Evolutionary conservation across 768 basidiomycete genomes (phyloP), one percentile per base, ranked within the genome.

Genomic region (Boletus fagicola): DNA sequence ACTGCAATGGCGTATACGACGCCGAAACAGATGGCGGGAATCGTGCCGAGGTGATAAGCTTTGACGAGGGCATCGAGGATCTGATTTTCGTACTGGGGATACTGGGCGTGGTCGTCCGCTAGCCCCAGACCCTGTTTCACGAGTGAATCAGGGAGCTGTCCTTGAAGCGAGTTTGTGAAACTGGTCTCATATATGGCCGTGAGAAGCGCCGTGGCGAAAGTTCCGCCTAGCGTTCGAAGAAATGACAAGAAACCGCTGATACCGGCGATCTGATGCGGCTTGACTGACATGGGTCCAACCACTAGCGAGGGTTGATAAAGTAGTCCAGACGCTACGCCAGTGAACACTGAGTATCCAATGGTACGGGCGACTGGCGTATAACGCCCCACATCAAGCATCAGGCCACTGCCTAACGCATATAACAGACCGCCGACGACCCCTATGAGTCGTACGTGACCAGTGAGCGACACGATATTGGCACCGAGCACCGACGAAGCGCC

Each of bases 161-260:
- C 72, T 45, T 53, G 59, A 6, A 73, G 66, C 4, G 70, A 63
- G 3, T 65, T 55, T 20, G 73, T 73, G 49, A 73, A 73, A 10
- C 60, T 68, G 15, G 72, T 73, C 52, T 73, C 72, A 7, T 64
- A 73, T 13, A 73, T 53, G 0, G 72, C 73, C 3, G 72, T 73
- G 45, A 73, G 68, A 38, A 73, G 73, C 8, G 73, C 73, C 5
- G 72, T 74, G 9, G 72, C 73, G 31, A 73, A 73, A 43, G 72
- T 73, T 18, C 72, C 72, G 2, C 72, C 72, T 0, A 73, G 56
- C 15, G 72, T 73, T 16, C 72, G 68, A n/a, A 72, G 66, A 48
- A 72, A 72, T 5, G 72, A 74, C 9, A 72, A 44, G 58, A 73
- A 73, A 11, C 72, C 72, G n/a, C 73, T 73, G 59, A 73, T 74